phyloP scores from a whole-genome alignment of 768 basidiomycete genomes.

The Lactarius tabidus region DNA sequence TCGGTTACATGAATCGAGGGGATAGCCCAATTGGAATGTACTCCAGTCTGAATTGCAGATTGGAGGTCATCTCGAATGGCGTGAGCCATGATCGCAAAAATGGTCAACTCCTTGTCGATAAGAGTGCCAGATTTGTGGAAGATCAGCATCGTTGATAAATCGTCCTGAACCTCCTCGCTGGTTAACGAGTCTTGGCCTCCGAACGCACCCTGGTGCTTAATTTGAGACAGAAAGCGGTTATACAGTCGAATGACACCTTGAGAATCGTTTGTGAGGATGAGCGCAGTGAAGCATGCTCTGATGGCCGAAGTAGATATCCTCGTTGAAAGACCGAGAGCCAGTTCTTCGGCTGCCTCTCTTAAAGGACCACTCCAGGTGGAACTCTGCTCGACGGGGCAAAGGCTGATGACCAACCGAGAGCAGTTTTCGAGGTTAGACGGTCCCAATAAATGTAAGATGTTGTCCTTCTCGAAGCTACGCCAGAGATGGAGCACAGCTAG shows the following conservation, averaged over 20 bases:
- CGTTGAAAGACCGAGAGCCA: slow-evolving; percentile 38
- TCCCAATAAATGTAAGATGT: slow-evolving; percentile 46
- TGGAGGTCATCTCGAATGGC: slow-evolving; percentile 56
- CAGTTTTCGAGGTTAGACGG: slow-evolving; percentile 38
- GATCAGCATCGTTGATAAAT: slow-evolving; percentile 1
- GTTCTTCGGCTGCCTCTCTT: slow-evolving; percentile 31
- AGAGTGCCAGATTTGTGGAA: neutral
- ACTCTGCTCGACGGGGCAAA: slow-evolving; percentile 28
- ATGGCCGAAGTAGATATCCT: slow-evolving; percentile 46
- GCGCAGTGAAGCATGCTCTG: slow-evolving; percentile 44
- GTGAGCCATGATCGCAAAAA: slow-evolving; percentile 53
- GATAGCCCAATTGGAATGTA: slow-evolving; percentile 39
- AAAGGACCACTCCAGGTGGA: slow-evolving; percentile 4
- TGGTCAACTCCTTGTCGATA: slow-evolving; percentile 40
- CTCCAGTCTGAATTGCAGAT: slow-evolving; percentile 46
- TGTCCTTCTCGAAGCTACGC: slow-evolving; percentile 40
- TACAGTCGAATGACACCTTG: slow-evolving; percentile 42
- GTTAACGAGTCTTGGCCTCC: neutral
- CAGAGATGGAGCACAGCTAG: slow-evolving; percentile 36
- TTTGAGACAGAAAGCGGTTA: slow-evolving; percentile 11
- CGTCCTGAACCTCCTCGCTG: neutral
- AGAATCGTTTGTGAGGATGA: slow-evolving; percentile 42
- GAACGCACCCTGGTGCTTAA: slow-evolving; percentile 1
- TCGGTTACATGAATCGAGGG: slow-evolving; percentile 33
- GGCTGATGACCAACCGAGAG: slow-evolving; percentile 35